Evolutionary conservation across 306 rosid genomes (phyloP).

Genomic region (Acacia crassicarpa): DNA sequence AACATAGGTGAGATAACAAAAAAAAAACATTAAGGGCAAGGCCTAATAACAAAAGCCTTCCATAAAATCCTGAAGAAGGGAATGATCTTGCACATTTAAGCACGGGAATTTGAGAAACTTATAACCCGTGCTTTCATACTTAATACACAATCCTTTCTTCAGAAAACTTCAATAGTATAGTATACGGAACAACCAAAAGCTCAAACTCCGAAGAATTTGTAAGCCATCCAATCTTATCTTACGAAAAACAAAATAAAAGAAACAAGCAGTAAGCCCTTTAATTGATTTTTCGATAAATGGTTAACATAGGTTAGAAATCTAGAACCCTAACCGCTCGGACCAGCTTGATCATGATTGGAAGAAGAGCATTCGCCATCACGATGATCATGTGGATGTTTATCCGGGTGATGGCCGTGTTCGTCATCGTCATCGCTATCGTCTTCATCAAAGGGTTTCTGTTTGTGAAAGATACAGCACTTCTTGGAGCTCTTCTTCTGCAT

Average conservation of each 20-base stretch:
- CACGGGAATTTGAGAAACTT: background rate
- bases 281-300: conserved; percentile 10
- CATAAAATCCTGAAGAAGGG: background rate
- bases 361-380: conserved; percentile 47
- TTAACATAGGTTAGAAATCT: background rate
- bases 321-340: conserved; percentile 45
- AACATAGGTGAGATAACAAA: background rate
- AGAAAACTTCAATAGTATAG: background rate
- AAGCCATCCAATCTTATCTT: conserved; percentile 2
- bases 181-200: background rate
- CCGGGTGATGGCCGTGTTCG: conserved; percentile 24
- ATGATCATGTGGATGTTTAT: conserved; percentile 33
- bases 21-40: background rate
- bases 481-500: conserved; percentile 97
- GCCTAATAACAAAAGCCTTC: background rate
- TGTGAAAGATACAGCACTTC: conserved; percentile 95
- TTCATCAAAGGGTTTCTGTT: conserved; percentile 78
- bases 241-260: background rate
- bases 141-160: background rate
- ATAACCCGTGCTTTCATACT: background rate
- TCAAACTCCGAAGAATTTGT: background rate
- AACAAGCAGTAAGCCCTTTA: background rate
- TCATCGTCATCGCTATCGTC: conserved; percentile 81
- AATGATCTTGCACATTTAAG: background rate
- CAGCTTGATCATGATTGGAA: conserved; percentile 41